Percentiles rank a stretch among this genome's conserved stretches.
Conservation (phyloP, 345 rosid genomes). For the Aegle marmelos region DNA sequence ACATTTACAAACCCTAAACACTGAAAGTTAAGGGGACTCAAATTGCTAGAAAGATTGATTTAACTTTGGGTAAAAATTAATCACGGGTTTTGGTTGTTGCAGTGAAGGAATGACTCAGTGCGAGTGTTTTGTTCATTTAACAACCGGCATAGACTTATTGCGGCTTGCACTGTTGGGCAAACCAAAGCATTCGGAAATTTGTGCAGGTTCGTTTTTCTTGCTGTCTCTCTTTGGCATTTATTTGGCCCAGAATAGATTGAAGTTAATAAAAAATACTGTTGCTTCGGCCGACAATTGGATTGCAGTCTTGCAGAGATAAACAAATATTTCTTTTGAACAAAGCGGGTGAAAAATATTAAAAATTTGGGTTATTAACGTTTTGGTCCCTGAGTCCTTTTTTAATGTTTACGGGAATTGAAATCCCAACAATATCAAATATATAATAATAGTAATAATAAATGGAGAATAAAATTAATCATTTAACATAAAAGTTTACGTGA, state of each 20-base stretch:
- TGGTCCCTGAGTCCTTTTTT: no score
- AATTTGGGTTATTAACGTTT: neutral
- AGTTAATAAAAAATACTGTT: neutral
- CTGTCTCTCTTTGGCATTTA: constrained; percentile 16
- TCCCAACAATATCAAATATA: no score
- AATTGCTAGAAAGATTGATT: neutral
- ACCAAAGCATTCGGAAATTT: constrained; percentile 9
- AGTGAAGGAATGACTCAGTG: neutral
- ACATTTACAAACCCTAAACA: neutral
- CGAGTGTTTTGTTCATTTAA: constrained; percentile 6
- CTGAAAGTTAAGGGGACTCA: neutral
- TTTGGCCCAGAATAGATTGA: neutral
- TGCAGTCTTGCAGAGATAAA: neutral
- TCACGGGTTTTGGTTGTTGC: constrained; percentile 1
- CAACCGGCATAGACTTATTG: constrained; percentile 17
- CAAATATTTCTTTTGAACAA: neutral
- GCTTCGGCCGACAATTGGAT: neutral
- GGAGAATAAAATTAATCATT: no score
- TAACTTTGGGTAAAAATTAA: neutral
- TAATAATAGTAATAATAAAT: no score
- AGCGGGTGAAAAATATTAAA: neutral
- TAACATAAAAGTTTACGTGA: no score
- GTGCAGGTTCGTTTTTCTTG: constrained; percentile 8
- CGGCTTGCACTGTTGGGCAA: neutral
- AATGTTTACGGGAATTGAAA: no score